These are phyloP conservation scores for Termitomyces sp. DNA, from an alignment of 768 basidiomycete genomes.

Conservation along the genomic window DNA sequence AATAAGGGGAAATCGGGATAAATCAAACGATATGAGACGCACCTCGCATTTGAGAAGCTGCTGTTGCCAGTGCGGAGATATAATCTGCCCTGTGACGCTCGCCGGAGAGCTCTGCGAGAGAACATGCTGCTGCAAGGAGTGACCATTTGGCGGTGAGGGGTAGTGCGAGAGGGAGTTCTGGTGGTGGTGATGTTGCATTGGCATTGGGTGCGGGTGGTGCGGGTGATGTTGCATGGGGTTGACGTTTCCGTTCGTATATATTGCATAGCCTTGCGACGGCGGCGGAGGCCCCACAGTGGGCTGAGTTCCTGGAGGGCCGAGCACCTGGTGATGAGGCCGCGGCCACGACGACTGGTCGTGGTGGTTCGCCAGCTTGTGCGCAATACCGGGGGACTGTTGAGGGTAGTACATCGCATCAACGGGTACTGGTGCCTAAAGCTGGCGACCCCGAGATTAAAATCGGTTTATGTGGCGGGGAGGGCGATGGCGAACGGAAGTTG, in stretches of 20 bases:
- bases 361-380: slow-evolving; percentile 71
- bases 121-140: slow-evolving; percentile 54
- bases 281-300: slow-evolving; percentile 60
- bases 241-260: slow-evolving; percentile 70
- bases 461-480: neutral
- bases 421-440: slow-evolving; percentile 16
- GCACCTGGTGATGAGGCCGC: slow-evolving; percentile 52
- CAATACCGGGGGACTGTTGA: slow-evolving; percentile 79
- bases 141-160: slow-evolving; percentile 74
- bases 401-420: slow-evolving; percentile 76
- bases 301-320: slow-evolving; percentile 48
- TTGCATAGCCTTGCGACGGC: slow-evolving; percentile 69
- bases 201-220: slow-evolving; percentile 50
- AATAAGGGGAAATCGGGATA: slow-evolving; percentile 8
- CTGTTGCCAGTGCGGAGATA: slow-evolving; percentile 88
- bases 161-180: slow-evolving; percentile 79
- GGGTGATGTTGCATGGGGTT: slow-evolving; percentile 62
- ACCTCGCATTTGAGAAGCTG: slow-evolving; percentile 93
- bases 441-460: slow-evolving; percentile 1
- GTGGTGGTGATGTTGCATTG: slow-evolving; percentile 68
- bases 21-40: slow-evolving; percentile 28
- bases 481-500: neutral
- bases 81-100: slow-evolving; percentile 52
- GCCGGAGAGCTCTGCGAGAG: slow-evolving; percentile 59
- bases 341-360: slow-evolving; percentile 77